Percentiles rank a stretch among this genome's conserved stretches.
Conservation (phyloP, 148 eudicot genomes). For the Spergularia marina region DNA sequence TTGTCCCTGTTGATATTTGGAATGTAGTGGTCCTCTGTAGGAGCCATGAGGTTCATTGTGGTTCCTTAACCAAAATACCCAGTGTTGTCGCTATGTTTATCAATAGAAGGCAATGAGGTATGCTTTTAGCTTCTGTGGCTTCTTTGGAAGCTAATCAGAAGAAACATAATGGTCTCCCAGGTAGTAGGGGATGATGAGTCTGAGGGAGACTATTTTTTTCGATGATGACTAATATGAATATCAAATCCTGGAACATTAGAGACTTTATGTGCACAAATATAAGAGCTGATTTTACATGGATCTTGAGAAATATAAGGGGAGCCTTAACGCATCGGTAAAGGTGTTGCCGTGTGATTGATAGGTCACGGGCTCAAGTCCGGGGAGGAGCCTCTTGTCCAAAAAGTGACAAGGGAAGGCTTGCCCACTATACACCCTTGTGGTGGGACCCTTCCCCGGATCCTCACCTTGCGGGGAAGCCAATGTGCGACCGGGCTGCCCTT, state of each 20-base stretch:
- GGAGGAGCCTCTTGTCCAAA: too few relatives aligned
- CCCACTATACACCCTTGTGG: too few relatives aligned
- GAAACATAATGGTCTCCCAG: background rate
- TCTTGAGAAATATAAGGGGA: background rate
- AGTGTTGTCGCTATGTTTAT: background rate
- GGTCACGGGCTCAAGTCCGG: too few relatives aligned
- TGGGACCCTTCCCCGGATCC: too few relatives aligned
- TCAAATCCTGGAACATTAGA: background rate
- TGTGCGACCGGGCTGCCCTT: too few relatives aligned
- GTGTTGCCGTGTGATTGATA: too few relatives aligned
- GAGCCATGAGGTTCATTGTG: background rate
- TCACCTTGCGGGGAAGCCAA: too few relatives aligned
- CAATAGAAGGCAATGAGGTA: background rate
- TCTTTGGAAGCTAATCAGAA: background rate
- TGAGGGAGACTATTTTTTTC: background rate
- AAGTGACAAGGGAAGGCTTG: too few relatives aligned
- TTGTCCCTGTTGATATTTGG: too few relatives aligned
- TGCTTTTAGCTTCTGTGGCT: background rate
- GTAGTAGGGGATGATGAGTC: background rate
- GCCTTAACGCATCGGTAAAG: too few relatives aligned
- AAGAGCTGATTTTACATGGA: background rate
- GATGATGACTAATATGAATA: background rate
- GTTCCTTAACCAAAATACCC: background rate
- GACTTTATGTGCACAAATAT: background rate
- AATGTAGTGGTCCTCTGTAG: background rate